Base-by-base conservation (phyloP, 768 basidiomycete genomes). In the Candolleomyces aberdarensis region DNA sequence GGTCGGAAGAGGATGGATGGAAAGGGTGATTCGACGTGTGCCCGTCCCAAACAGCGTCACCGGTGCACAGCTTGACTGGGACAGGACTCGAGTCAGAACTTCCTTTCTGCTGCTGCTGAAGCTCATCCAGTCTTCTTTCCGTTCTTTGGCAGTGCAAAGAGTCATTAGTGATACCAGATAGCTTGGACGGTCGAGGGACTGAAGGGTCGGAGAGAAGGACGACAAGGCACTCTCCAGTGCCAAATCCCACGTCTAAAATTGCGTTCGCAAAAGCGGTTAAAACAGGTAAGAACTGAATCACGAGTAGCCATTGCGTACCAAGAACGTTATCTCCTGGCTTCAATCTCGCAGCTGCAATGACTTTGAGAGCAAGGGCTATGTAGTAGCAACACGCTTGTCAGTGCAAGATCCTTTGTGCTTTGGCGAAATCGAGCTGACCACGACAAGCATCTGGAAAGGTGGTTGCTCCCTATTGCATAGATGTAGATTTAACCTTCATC, bases 221-320 rank as follows among this genome's bases (percentile, higher is more conserved):
- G 20, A 87, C 67, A 20, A 88, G 72, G 1, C 87, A 89, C 71
- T 88, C 87, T 47, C 88, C 88, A 26, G 81, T 85, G 46, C 86
- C 88, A 65, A 86, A 81, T 14, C 87, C 88, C 19, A 88, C 85
- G 68, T 90, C 87, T 88, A 59, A 26, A 26, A 6, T 36, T 36
- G 6, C 8, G 5, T 36, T 36, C 11, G 5, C 36, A 11, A 36
- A 5, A 6, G 11, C 6, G 1, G 36, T 36, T 36, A 36, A 11
- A 3, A 36, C 36, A 36, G 6, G 6, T n/a, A 6, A 36, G 36
- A 36, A 5, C 11, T 36, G 36, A 5, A 36, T 36, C 6, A 36
- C 15, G 26, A 36, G 26, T 14, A n/a, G 6, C 13, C 43, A n/a
- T 32, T 11, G 66, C 72, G 36, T 65, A 86, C 87, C 87, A 55